Evolutionary conservation across 331 rosid species (phyloP), one percentile per base, ranked within the genome.

Genomic region (Malus hybrid): DNA sequence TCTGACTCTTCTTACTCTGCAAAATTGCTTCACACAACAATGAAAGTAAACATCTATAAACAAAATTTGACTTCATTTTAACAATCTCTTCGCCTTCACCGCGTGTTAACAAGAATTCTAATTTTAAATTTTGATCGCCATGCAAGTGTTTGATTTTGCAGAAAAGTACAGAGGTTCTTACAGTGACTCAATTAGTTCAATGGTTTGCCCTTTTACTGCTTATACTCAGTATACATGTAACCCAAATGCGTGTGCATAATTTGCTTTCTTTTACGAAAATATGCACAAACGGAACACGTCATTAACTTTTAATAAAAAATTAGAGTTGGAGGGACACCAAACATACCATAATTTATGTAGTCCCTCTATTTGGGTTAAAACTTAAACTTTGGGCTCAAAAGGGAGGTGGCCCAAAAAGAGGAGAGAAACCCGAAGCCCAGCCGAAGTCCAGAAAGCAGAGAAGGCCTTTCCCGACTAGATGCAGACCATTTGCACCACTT

Each of bases 191-290:
- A 86, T 93, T 56, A 79, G 76, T 6, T 89, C 98, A 0, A 90
- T 61, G 20, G 96, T 84, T 63, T 93, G 98, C 80, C 98, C 97
- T 93, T 93, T 82, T 93, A 91, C 78, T 93, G 98, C 81, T 93
- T 97, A 52, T 93, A 89, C 84, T 93, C 98, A 5, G 97, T 96
- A 78, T 93, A 88, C 88, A 93, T 71, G 98, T 91, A 80, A 74
- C 84, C 72, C 63, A 57, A 7, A 57, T 12, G 29, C 29, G 30
- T 9, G 24, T 30, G 6, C 29, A 28, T 28, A 39, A 66, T 50
- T 19, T 30, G 20, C 36, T 26, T 63, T 55, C 29, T 28, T 28
- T 28, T 28, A 28, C 29, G 3, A 28, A 28, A 28, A 28, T 2
- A 28, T 28, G 29, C 29, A 28, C 29, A 28, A 28, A 28, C 3